These are phyloP conservation scores for Salvia miltiorrhiza DNA, from an alignment of 257 asterid species.

Conservation along the genomic window DNA sequence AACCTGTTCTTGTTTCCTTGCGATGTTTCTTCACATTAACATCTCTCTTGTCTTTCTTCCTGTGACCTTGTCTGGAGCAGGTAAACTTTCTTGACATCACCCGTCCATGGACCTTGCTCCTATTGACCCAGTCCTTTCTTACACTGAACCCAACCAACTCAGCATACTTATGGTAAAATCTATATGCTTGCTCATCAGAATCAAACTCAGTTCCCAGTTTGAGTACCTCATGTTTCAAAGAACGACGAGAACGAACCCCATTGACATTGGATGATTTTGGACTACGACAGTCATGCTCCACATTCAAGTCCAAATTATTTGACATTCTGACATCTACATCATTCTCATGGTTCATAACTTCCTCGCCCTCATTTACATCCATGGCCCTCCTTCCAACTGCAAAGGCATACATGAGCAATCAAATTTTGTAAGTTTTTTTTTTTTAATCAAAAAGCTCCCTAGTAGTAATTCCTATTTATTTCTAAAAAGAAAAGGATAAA, in stretches of 20 bases:
- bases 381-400: slow-evolving; percentile 32
- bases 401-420: slow-evolving; percentile 8
- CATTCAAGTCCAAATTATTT: slow-evolving; percentile 54
- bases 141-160: slow-evolving; percentile 57
- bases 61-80: slow-evolving; percentile 60
- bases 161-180: slow-evolving; percentile 47
- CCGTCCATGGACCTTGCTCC: slow-evolving; percentile 67
- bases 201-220: slow-evolving; percentile 49
- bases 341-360: slow-evolving; percentile 33
- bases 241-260: slow-evolving; percentile 23
- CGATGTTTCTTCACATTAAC: slow-evolving; percentile 58
- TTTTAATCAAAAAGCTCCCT: neutral
- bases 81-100: slow-evolving; percentile 66
- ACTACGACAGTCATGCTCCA: slow-evolving; percentile 43
- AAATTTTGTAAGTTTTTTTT: neutral
- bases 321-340: slow-evolving; percentile 32
- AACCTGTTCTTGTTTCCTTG: slow-evolving; percentile 66
- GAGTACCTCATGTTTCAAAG: slow-evolving; percentile 32
- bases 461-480: neutral
- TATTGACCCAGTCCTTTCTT: slow-evolving; percentile 65
- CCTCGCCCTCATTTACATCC: slow-evolving; percentile 36
- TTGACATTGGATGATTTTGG: slow-evolving; percentile 30
- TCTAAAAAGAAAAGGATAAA: too few species aligned
- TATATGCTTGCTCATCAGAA: slow-evolving; percentile 53
- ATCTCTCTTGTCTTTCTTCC: slow-evolving; percentile 58